Evolutionary conservation across 73 alveolate genomes (phyloP).

Genomic region (Tetrahymena thermophila): DNA sequence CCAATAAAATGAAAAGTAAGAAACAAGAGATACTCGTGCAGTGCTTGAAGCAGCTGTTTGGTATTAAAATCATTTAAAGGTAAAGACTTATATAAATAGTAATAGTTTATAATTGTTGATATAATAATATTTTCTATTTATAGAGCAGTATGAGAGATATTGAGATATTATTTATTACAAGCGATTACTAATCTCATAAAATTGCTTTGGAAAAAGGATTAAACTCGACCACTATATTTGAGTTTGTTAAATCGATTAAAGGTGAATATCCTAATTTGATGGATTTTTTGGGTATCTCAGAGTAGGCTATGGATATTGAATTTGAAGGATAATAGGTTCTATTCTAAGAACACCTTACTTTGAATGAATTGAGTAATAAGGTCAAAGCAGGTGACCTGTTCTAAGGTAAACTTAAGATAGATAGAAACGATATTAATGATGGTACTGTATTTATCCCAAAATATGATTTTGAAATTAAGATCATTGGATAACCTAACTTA

Average conservation of each 20-base stretch:
- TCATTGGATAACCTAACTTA: conserved; percentile 68
- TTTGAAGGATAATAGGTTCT: background rate
- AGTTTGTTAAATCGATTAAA: conserved; percentile 10
- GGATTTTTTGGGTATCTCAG: conserved; percentile 25
- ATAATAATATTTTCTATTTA: background rate
- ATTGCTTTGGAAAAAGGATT: background rate
- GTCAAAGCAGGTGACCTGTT: conserved; percentile 76
- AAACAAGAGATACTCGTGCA: background rate
- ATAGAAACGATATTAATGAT: conserved; percentile 61
- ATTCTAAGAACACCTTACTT: conserved; percentile 47
- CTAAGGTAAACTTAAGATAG: conserved; percentile 77
- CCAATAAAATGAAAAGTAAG: background rate
- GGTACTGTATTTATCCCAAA: conserved; percentile 67
- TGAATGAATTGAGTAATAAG: conserved; percentile 59
- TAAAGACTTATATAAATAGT: background rate
- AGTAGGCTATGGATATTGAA: conserved; percentile 14
- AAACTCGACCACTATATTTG: conserved; percentile 4
- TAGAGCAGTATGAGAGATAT: background rate
- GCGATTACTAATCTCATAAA: conserved; percentile 13
- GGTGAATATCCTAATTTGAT: conserved; percentile 4
- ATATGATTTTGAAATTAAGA: conserved; percentile 72
- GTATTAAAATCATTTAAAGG: background rate
- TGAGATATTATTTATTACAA: conserved; percentile 4
- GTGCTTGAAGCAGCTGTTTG: background rate
- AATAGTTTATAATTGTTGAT: background rate